Evolutionary conservation across 805 yeast species (phyloP).

Genomic region (Jamesozyma spencerorum): DNA sequence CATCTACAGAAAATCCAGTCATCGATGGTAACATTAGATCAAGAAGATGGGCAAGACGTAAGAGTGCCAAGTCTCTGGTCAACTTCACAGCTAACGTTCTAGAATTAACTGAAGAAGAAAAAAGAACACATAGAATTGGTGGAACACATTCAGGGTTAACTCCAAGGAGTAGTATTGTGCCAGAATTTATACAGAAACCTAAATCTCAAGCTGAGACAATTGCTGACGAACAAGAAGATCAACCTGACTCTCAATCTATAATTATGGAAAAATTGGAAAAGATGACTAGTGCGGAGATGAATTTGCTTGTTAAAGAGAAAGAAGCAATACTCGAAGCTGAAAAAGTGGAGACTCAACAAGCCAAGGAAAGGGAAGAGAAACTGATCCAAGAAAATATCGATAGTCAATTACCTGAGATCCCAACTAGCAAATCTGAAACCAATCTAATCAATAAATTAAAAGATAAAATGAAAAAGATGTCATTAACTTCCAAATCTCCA

Average conservation of each 20-base stretch:
- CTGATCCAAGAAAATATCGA: not conserved
- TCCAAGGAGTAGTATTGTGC: conserved; percentile 20
- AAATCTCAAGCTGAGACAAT: too few relatives aligned
- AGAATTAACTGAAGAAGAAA: conserved; percentile 59
- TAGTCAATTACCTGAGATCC: too few relatives aligned
- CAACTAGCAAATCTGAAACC: not conserved
- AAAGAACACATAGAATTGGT: conserved; percentile 20
- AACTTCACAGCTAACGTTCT: conserved; percentile 58
- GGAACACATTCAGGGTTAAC: conserved; percentile 16
- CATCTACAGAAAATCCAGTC: conserved; percentile 6
- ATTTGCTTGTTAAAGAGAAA: too few relatives aligned
- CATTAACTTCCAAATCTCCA: not conserved
- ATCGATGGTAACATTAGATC: conserved; percentile 21
- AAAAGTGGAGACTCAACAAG: not conserved
- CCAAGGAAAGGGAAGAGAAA: not conserved
- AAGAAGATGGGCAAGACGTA: conserved; percentile 53
- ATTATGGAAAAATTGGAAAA: too few relatives aligned
- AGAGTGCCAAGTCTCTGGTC: conserved; percentile 64
- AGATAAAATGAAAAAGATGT: conserved; percentile 12
- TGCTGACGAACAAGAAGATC: too few relatives aligned
- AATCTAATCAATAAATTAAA: conserved; percentile 14
- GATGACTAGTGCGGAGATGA: too few relatives aligned
- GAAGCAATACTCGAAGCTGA: not conserved
- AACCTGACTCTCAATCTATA: too few relatives aligned
- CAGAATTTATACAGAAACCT: too few relatives aligned